Evolutionary conservation across 1,139 yeast genomes (phyloP).

Genomic region (Yamadazyma mexicana): DNA sequence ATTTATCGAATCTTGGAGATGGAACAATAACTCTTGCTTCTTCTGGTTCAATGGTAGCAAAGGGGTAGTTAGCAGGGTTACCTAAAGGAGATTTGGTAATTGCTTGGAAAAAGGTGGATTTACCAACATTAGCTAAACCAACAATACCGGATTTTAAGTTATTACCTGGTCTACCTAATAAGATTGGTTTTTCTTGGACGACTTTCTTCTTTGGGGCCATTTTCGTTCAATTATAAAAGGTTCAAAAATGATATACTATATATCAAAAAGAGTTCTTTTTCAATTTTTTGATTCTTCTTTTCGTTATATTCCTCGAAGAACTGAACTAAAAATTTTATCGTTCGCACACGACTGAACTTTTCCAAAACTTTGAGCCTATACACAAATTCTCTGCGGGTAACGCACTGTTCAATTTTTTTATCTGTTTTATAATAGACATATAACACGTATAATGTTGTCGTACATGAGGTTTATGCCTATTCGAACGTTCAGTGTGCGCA

Average conservation of each 20-base stretch:
- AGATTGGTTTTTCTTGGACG: slow-evolving; percentile 78
- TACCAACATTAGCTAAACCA: slow-evolving; percentile 96
- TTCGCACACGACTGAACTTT: slow-evolving; percentile 7
- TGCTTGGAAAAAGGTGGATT: slow-evolving; percentile 88
- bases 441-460: neutral
- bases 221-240: slow-evolving; percentile 5
- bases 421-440: neutral
- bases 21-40: slow-evolving; percentile 98
- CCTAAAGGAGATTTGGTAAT: slow-evolving; percentile 90
- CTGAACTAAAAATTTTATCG: slow-evolving; percentile 10
- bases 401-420: neutral
- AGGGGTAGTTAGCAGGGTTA: slow-evolving; percentile 97
- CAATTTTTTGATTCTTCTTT: too few species aligned
- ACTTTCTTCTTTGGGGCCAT: slow-evolving; percentile 97
- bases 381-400: slow-evolving; percentile 10
- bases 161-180: slow-evolving; percentile 98
- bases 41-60: slow-evolving; percentile 98
- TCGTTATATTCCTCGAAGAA: slow-evolving; percentile 1
- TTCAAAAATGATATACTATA: neutral
- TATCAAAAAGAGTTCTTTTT: too few species aligned
- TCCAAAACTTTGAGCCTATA: neutral
- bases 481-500: slow-evolving; percentile 5
- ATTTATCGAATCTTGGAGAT: slow-evolving; percentile 80
- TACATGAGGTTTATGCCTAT: slow-evolving; percentile 3
- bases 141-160: slow-evolving; percentile 96